Conservation (phyloP, 768 basidiomycete genomes). For the Albatrellus ellisii region DNA sequence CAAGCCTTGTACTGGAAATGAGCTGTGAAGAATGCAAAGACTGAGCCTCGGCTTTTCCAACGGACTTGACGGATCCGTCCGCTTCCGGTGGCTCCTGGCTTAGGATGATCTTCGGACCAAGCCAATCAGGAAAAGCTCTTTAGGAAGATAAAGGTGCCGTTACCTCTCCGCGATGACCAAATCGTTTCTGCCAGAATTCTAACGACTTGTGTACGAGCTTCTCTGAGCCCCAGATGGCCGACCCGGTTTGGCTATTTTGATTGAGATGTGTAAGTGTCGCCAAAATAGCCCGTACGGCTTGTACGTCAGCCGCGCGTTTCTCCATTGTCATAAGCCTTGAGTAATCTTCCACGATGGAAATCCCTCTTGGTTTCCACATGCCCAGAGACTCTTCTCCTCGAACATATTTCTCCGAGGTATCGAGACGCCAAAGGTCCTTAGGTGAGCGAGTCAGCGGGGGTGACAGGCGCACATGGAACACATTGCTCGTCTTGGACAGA, state of each 20-base stretch:
- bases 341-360: conserved; percentile 84
- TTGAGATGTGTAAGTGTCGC: conserved; percentile 32
- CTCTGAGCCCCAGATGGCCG: conserved; percentile 55
- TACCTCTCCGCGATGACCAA: conserved; percentile 69
- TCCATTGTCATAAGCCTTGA: conserved; percentile 58
- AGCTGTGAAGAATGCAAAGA: conserved; percentile 48
- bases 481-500: conserved; percentile 64
- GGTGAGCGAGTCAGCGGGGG: conserved; percentile 80
- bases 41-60: conserved; percentile 22
- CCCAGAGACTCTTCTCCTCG: conserved; percentile 79
- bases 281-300: conserved; percentile 73
- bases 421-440: conserved; percentile 86
- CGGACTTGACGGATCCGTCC: conserved; percentile 28
- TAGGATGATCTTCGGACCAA: conserved; percentile 50
- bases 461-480: conserved; percentile 71
- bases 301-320: conserved; percentile 75
- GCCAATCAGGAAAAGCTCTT: background rate
- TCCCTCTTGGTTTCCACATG: conserved; percentile 78
- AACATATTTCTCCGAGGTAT: conserved; percentile 92
- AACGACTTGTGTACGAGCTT: conserved; percentile 53
- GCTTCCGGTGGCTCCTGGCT: conserved; percentile 55
- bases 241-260: conserved; percentile 35
- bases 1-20: conserved; percentile 56
- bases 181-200: conserved; percentile 72
- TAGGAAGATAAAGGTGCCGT: conserved; percentile 15